Evolutionary conservation across 2,329 filamentous ascomycete species (phyloP).

Genomic region (Neoarthrinium moseri): DNA sequence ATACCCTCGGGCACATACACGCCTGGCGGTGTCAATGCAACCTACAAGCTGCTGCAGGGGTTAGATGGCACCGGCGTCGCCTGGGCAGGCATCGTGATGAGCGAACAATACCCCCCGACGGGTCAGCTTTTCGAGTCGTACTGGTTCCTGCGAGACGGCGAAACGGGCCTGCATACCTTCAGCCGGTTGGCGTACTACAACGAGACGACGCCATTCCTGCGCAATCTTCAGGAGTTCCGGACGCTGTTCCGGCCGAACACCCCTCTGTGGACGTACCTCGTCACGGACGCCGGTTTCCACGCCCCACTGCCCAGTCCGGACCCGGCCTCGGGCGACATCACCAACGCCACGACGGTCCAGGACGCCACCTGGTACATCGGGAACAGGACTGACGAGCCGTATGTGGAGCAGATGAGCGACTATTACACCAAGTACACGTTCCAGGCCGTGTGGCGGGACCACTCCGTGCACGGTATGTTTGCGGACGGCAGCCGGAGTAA

Average conservation of each 20-base stretch:
- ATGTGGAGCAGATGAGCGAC: slow-evolving; percentile 53
- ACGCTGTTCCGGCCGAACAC: slow-evolving; percentile 61
- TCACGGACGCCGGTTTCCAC: slow-evolving; percentile 55
- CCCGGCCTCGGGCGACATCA: slow-evolving; percentile 32
- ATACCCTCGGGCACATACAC: slow-evolving; percentile 59
- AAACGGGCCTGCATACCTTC: slow-evolving; percentile 63
- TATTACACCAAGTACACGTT: slow-evolving; percentile 70
- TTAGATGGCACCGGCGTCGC: slow-evolving; percentile 45
- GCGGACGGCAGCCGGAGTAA: slow-evolving; percentile 48
- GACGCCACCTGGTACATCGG: slow-evolving; percentile 64
- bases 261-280: slow-evolving; percentile 59
- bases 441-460: slow-evolving; percentile 55
- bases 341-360: slow-evolving; percentile 48
- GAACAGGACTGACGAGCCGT: slow-evolving; percentile 51
- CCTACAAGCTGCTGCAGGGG: slow-evolving; percentile 49
- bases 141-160: slow-evolving; percentile 62
- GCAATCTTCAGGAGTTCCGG: slow-evolving; percentile 59
- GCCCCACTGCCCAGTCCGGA: slow-evolving; percentile 44
- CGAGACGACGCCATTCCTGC: slow-evolving; percentile 50
- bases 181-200: slow-evolving; percentile 60
- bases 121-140: slow-evolving; percentile 62
- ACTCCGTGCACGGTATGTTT: slow-evolving; percentile 55
- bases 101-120: slow-evolving; percentile 55
- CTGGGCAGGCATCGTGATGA: slow-evolving; percentile 60
- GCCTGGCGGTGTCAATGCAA: slow-evolving; percentile 47